These are phyloP conservation scores for Vachellia pachyceras DNA, from an alignment of 306 rosid species.

Conservation along the genomic window DNA sequence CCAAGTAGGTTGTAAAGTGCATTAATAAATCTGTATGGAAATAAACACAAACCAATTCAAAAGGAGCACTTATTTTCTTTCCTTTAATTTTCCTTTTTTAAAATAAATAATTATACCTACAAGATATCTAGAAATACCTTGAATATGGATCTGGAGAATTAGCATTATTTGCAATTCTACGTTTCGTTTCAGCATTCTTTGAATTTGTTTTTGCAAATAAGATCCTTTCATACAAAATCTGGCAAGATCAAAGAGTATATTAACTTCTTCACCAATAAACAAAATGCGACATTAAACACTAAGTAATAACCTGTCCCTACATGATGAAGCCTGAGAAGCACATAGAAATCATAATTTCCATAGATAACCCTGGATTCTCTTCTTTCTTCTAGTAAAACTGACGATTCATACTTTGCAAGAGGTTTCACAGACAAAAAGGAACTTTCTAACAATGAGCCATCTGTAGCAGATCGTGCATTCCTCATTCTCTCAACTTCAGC, in stretches of 20 bases:
- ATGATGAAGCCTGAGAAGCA: conserved; percentile 93
- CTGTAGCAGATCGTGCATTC: conserved; percentile 63
- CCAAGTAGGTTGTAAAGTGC: conserved; percentile 84
- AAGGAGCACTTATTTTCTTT: no score
- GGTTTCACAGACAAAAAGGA: conserved; percentile 81
- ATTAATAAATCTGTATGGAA: conserved; percentile 66
- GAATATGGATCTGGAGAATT: conserved; percentile 68
- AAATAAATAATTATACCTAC: neutral
- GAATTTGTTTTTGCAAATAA: conserved; percentile 79
- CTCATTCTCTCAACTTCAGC: conserved; percentile 84
- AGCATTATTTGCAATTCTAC: conserved; percentile 64
- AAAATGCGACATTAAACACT: conserved; percentile 1
- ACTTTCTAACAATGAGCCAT: conserved; percentile 72
- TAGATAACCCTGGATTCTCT: conserved; percentile 72
- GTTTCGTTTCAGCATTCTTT: conserved; percentile 63
- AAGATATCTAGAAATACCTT: conserved; percentile 55
- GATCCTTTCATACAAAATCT: conserved; percentile 89
- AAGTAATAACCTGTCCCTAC: conserved; percentile 57
- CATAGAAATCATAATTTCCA: conserved; percentile 90
- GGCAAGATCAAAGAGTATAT: conserved; percentile 42
- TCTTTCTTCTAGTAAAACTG: conserved; percentile 53
- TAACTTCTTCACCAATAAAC: conserved; percentile 34
- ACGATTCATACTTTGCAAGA: conserved; percentile 71
- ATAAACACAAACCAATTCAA: conserved; percentile 16
- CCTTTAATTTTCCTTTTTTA: neutral